Base-by-base conservation (phyloP, 78 protist species). In the Cavenderia fasciculata region DNA sequence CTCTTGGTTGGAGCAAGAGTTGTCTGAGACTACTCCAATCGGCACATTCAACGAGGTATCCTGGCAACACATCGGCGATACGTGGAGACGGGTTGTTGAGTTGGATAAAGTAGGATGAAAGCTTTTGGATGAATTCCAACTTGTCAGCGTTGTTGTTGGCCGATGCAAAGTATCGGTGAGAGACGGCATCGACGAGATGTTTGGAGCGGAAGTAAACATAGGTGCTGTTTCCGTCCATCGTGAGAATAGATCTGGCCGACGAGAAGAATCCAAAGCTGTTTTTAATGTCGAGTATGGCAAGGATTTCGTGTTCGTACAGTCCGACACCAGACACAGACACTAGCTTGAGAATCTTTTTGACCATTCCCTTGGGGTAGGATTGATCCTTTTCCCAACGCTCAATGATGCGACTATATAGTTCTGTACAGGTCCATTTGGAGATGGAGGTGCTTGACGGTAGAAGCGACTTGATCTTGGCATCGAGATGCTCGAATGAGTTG, bases 181-280 rank as follows among this genome's bases (percentile, higher is more conserved):
- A 33, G 33, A 77, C 56, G 12, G 78, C 70, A 12, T 66, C n/a
- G 10, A n/a, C 27, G 18, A 82, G 36, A 19, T 21, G 46, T 56
- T 43, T 59, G 21, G 90, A 65, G 23, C 54, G 25, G 2, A 82
- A 19, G 16, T 29, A 27, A 25, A 68, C 47, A 38, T 54, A 56
- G 49, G 47, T 68, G n/a, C 70, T 41, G 21, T 31, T 10, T 25
- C 69, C 62, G 38, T 72, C 68, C 43, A 65, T 41, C 2, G 75
- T 62, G 33, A 77, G 44, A 3, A 77, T 38, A 47, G 38, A 23
- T 40, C 78, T 40, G 25, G 46, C 40, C 21, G 47, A 38, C 5
- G 78, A 68, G 18, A 82, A 46, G 79, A 82, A 82, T 18, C 90
- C 90, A 68, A 5, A 33, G 7, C 46, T 34, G 16, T 61, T 66